Conservation (phyloP, 352 stramenopile genomes). For the Globisporangium viniferum region DNA sequence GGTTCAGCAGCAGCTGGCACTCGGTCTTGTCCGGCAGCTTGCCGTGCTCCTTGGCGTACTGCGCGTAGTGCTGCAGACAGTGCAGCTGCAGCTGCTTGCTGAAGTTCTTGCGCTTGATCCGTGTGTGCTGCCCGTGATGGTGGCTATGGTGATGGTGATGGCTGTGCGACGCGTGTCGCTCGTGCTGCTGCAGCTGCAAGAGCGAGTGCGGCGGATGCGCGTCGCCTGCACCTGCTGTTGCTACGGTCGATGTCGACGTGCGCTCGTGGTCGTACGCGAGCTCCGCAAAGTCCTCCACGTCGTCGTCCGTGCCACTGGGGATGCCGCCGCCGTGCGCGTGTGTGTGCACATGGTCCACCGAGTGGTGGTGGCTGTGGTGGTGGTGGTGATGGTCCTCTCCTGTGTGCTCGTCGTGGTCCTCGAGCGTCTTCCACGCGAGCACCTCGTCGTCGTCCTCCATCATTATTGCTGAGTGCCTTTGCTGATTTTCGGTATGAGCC, state of each 20-base stretch:
- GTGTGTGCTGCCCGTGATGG: slow-evolving; percentile 1
- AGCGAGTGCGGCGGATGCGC: slow-evolving; percentile 18
- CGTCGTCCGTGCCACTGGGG: slow-evolving; percentile 16
- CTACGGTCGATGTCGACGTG: background rate
- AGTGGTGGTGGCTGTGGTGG: background rate
- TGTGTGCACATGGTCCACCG: slow-evolving; percentile 19
- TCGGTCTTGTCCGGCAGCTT: slow-evolving; percentile 43
- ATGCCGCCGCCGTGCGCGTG: slow-evolving; percentile 2
- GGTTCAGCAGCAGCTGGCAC: slow-evolving; percentile 47
- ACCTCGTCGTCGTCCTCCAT: slow-evolving; percentile 38
- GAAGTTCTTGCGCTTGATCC: slow-evolving; percentile 68
- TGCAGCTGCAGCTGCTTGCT: slow-evolving; percentile 65
- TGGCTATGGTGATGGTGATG: background rate
- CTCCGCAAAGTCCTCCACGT: slow-evolving; percentile 41
- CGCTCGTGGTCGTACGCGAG: slow-evolving; percentile 14
- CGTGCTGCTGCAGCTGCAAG: slow-evolving; percentile 16
- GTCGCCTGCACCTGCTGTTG: background rate
- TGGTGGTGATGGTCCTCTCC: background rate
- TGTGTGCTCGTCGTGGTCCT: slow-evolving; percentile 14
- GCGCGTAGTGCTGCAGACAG: slow-evolving; percentile 55
- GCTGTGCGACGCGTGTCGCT: background rate
- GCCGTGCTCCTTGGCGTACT: slow-evolving; percentile 29
- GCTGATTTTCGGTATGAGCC: background rate
- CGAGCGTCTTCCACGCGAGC: slow-evolving; percentile 45
- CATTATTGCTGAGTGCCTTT: background rate